A percentile compares a stretch with the other conserved stretches of the same genome.
These are phyloP conservation scores for Saprolegnia parasitica DNA, from an alignment of 352 stramenopile genomes.

Conservation along the genomic window DNA sequence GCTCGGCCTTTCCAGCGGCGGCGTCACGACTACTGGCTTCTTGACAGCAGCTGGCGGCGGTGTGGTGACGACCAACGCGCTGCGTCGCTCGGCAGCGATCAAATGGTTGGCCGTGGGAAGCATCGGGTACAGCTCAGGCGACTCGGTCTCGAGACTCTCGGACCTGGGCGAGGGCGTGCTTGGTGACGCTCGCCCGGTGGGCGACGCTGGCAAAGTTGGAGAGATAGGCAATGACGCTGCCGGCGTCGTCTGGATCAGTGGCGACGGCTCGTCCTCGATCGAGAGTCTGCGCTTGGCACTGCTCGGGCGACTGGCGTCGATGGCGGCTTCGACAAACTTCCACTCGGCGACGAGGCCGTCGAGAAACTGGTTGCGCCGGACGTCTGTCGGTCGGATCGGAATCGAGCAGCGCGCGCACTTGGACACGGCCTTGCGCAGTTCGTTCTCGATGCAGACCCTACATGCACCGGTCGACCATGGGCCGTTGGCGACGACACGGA, in stretches of 20 bases:
- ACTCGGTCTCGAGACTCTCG: constrained; percentile 5
- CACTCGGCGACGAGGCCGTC: constrained; percentile 76
- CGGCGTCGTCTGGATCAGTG: not conserved
- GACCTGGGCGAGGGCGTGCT: not conserved
- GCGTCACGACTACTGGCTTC: not conserved
- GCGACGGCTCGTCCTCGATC: constrained; percentile 18
- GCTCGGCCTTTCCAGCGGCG: not conserved
- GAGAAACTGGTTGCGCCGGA: constrained; percentile 82
- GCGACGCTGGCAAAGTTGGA: constrained; percentile 8
- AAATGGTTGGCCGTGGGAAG: not conserved
- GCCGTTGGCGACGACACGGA: not conserved
- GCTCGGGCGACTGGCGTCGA: constrained; percentile 36
- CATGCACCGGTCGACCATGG: not conserved
- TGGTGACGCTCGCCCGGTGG: not conserved
- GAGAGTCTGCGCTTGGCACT: constrained; percentile 27
- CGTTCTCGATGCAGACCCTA: constrained; percentile 58
- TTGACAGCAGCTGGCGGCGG: not conserved
- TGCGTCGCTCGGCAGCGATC: no score
- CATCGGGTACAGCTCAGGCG: constrained; percentile 2
- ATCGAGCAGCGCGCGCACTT: constrained; percentile 67
- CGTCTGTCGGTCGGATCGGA: constrained; percentile 66
- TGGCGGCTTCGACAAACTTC: constrained; percentile 63
- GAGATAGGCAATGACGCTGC: constrained; percentile 7
- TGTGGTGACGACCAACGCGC: no score
- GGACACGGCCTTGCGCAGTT: constrained; percentile 53